These are phyloP conservation scores for Fusarium globosum DNA, from an alignment of 2,329 filamentous ascomycete genomes.

Conservation along the genomic window DNA sequence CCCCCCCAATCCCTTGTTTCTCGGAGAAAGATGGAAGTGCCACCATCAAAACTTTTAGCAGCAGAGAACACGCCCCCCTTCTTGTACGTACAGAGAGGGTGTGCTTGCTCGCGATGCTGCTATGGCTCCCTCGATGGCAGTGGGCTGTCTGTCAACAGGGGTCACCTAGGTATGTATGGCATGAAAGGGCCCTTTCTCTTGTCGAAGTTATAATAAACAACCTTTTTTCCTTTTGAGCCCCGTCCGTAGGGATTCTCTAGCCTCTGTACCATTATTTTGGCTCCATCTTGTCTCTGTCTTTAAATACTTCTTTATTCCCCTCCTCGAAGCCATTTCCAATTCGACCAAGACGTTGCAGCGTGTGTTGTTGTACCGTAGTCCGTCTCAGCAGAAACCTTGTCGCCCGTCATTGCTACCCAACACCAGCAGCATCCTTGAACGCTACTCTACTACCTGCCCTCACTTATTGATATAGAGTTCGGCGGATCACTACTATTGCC, in stretches of 20 bases:
- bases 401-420: slow-evolving; percentile 14
- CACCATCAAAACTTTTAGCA: slow-evolving; percentile 8
- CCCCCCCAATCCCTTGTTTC: slow-evolving; percentile 38
- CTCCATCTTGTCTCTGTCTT: slow-evolving; percentile 38
- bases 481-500: neutral
- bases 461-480: slow-evolving; percentile 15
- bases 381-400: slow-evolving; percentile 14
- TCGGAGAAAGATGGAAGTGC: slow-evolving; percentile 14
- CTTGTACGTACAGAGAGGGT: slow-evolving; percentile 16
- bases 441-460: slow-evolving; percentile 4
- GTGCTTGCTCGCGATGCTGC: slow-evolving; percentile 2
- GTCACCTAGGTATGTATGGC: neutral
- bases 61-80: neutral
- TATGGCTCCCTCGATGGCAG: slow-evolving; percentile 23
- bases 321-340: slow-evolving; percentile 15
- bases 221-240: slow-evolving; percentile 39
- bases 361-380: slow-evolving; percentile 8
- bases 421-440: slow-evolving; percentile 8
- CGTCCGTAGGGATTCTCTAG: slow-evolving; percentile 36
- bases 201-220: slow-evolving; percentile 42
- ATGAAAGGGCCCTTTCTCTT: slow-evolving; percentile 27
- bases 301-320: slow-evolving; percentile 41
- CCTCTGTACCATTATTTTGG: slow-evolving; percentile 37
- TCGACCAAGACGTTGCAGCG: slow-evolving; percentile 23
- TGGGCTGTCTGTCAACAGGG: slow-evolving; percentile 39